These are phyloP conservation scores for Penicillium chermesinum DNA, from an alignment of 495 filamentous ascomycete genomes.

Conservation along the genomic window DNA sequence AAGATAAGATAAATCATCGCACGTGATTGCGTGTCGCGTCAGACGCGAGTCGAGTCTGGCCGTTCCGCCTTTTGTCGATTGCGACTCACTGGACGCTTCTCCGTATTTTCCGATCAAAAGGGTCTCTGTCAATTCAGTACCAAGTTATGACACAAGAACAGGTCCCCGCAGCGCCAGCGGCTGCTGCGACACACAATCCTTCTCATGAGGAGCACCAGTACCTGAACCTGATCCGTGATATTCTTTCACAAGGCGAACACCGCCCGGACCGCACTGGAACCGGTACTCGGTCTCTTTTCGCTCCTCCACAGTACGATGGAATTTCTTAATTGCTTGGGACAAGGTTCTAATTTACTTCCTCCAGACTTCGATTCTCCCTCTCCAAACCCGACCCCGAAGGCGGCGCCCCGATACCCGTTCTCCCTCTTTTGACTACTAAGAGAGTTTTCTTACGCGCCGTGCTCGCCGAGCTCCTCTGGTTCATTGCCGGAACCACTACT, in stretches of 20 bases:
- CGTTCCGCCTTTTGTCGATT: background rate
- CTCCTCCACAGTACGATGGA: constrained; percentile 53
- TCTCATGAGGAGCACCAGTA: constrained; percentile 73
- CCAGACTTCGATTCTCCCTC: constrained; percentile 71
- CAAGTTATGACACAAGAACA: constrained; percentile 25
- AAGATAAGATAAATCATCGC: constrained; percentile 7
- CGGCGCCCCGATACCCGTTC: constrained; percentile 47
- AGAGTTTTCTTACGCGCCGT: constrained; percentile 91
- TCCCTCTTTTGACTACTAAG: constrained; percentile 94
- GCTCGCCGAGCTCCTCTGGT: constrained; percentile 93
- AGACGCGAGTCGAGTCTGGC: constrained; percentile 8
- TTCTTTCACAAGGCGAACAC: constrained; percentile 70
- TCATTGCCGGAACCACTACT: constrained; percentile 78
- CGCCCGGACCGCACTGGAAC: constrained; percentile 88
- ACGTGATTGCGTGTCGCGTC: constrained; percentile 21
- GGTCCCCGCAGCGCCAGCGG: constrained; percentile 8
- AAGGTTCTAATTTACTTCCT: background rate
- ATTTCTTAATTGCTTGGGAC: background rate
- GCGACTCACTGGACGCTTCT: too few relatives aligned
- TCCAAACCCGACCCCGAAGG: constrained; percentile 45
- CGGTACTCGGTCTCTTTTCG: constrained; percentile 84
- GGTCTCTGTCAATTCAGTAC: background rate
- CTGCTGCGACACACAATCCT: constrained; percentile 16
- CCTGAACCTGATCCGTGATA: constrained; percentile 67
- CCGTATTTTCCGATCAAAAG: background rate